A percentile compares a stretch with the other conserved stretches of the same genome.
Evolutionary conservation across 352 stramenopile genomes (phyloP).

Genomic region (Phytophthora rubi): DNA sequence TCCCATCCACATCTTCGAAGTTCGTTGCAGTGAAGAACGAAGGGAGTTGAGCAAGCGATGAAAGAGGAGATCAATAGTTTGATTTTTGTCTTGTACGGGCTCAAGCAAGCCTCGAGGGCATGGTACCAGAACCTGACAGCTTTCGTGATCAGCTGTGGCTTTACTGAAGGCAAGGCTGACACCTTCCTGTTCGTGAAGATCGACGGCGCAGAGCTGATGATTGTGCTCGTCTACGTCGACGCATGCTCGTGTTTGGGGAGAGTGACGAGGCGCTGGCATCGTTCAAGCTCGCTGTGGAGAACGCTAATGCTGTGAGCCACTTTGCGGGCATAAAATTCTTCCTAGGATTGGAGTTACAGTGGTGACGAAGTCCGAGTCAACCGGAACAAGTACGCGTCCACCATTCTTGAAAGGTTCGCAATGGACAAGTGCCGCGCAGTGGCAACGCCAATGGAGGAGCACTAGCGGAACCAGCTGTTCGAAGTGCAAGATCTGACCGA

Average conservation of each 20-base stretch:
- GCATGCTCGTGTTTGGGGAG: slow-evolving; percentile 27
- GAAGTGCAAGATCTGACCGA: slow-evolving; percentile 2
- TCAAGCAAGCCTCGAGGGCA: slow-evolving; percentile 35
- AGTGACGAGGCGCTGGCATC: neutral
- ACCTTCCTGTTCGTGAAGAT: slow-evolving; percentile 28
- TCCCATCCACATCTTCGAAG: neutral
- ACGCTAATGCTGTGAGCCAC: slow-evolving; percentile 8
- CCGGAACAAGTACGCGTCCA: slow-evolving; percentile 9
- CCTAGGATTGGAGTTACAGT: slow-evolving; percentile 6
- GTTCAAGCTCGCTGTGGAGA: slow-evolving; percentile 15
- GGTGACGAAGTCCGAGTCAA: slow-evolving; percentile 5
- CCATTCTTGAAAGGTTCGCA: slow-evolving; percentile 14
- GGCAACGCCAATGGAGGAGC: slow-evolving; percentile 16
- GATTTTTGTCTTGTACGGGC: slow-evolving; percentile 25
- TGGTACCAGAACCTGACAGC: slow-evolving; percentile 31
- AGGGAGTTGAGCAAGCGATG: slow-evolving; percentile 7
- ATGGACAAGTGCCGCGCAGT: neutral
- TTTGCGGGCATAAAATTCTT: slow-evolving; percentile 10
- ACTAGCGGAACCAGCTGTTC: slow-evolving; percentile 13
- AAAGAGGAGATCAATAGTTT: slow-evolving; percentile 2
- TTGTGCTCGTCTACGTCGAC: slow-evolving; percentile 41
- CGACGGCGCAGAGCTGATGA: slow-evolving; percentile 7
- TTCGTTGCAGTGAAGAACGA: neutral
- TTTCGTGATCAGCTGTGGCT: slow-evolving; percentile 15
- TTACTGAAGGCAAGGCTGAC: slow-evolving; percentile 19